Base-by-base conservation (phyloP, 805 yeast genomes). In the Saturnispora halmiae region DNA sequence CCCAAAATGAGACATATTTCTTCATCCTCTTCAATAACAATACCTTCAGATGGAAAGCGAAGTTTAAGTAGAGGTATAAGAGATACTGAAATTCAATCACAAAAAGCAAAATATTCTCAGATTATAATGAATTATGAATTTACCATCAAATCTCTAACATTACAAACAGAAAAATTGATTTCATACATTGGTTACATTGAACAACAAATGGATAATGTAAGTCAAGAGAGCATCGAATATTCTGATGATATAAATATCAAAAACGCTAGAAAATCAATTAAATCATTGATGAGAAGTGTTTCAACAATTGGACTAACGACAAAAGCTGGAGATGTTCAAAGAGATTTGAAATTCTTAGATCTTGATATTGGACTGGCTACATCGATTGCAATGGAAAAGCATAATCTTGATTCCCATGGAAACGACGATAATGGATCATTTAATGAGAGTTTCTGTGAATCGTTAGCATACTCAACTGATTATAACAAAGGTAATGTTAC, bases 141-240 rank as follows among this genome's bases (percentile, higher is more conserved):
- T 52, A 77, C 73, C 53, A 57, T 73, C 37, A 73, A 70, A 51
- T 71, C 77, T 8, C 56, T 74, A 45, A 66, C 69, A 46, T 54
- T 73, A 40, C 78, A 74, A 51, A 73, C 73, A 52, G 80, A 74
- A 42, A 73, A 74, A 50, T 59, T 74, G 28, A 61, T 72, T 42
- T 71, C 77, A 28, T 74, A 72, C 50, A 74, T 74, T 53, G 79
- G 79, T 8, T 74, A 72, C 46, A 69, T 73, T 45, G 58, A 72
- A 36, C 79, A 74, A 49, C 69, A 71, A 44, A 67, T 34, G 11
- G 31, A 39, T 7, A 42, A n/a, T n/a, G n/a, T n/a, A n/a, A n/a
- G 43, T 19, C 15, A 28, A 16, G 19, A 40, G 7, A 14, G 19
- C 50, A 18, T 52, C 39, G 76, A 72, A 50, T 72, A 73, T 50